These are phyloP conservation scores for Guadua angustifolia DNA, from an alignment of 176 grass and related monocot genomes.

Conservation along the genomic window DNA sequence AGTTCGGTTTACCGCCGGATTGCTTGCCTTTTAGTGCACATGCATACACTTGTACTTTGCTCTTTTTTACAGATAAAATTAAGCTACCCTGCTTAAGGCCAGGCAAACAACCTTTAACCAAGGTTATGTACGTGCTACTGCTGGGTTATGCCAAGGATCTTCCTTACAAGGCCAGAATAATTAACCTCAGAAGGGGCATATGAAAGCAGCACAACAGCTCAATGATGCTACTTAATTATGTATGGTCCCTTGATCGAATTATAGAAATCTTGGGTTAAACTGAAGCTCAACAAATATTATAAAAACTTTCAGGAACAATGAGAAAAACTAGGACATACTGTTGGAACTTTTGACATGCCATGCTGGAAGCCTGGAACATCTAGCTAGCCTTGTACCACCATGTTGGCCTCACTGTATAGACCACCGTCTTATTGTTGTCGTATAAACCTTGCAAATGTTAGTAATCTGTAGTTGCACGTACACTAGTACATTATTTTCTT, in stretches of 20 bases:
- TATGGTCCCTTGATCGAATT: neutral
- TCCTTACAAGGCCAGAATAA: neutral
- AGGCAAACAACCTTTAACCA: conserved; percentile 24
- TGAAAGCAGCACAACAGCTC: neutral
- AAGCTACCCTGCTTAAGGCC: conserved; percentile 7
- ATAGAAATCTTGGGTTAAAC: neutral
- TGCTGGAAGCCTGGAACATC: conserved; percentile 44
- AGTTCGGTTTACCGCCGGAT: neutral
- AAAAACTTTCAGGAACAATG: no score
- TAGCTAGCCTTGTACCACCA: conserved; percentile 22
- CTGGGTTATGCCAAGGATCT: conserved; percentile 27
- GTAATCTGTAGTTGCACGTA: conserved; percentile 37
- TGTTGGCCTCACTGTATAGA: conserved; percentile 25
- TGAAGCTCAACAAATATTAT: neutral
- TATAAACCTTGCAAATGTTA: conserved; percentile 16
- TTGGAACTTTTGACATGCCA: conserved; percentile 8
- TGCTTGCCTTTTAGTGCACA: conserved; percentile 42
- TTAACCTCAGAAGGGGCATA: neutral
- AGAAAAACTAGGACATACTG: neutral
- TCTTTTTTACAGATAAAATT: neutral
- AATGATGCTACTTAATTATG: neutral
- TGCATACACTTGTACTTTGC: conserved; percentile 33
- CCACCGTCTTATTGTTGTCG: neutral
- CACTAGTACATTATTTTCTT: neutral
- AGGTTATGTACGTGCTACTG: neutral